Conservation (phyloP, 2,329 filamentous ascomycete species). For the Bisporella sp. region DNA sequence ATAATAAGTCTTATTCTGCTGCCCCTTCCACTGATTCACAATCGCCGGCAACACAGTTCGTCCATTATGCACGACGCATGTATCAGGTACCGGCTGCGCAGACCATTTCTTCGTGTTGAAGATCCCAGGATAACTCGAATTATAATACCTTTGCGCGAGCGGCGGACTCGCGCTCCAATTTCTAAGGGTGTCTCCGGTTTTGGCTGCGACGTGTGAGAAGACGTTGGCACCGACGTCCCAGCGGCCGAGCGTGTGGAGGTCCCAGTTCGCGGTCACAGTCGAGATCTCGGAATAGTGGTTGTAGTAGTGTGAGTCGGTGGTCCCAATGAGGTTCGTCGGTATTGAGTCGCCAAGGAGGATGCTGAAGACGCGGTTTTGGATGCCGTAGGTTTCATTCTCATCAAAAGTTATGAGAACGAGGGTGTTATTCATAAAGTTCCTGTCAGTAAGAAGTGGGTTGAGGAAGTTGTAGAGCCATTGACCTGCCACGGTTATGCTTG, state of each 20-base stretch:
- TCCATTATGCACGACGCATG: constrained; percentile 17
- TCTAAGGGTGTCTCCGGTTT: constrained; percentile 46
- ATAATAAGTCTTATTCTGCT: constrained; percentile 23
- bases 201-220: constrained; percentile 51
- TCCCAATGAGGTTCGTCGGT: constrained; percentile 55
- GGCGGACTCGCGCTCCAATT: constrained; percentile 18
- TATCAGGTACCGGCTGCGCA: constrained; percentile 30
- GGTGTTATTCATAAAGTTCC: constrained; percentile 68
- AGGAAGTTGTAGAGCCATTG: constrained; percentile 63
- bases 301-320: constrained; percentile 63
- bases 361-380: constrained; percentile 61
- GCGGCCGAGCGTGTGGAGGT: constrained; percentile 60
- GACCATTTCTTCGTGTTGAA: constrained; percentile 24
- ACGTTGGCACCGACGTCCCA: constrained; percentile 69
- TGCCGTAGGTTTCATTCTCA: constrained; percentile 64
- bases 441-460: constrained; percentile 60
- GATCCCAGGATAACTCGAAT: constrained; percentile 37
- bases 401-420: constrained; percentile 74
- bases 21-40: constrained; percentile 20
- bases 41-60: constrained; percentile 25
- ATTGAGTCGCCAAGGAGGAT: constrained; percentile 72
- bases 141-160: constrained; percentile 34
- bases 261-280: constrained; percentile 63
- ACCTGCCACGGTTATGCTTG: constrained; percentile 60
- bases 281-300: constrained; percentile 65